phyloP scores from a whole-genome alignment of 352 stramenopile species.

The Lagenidium giganteum region DNA sequence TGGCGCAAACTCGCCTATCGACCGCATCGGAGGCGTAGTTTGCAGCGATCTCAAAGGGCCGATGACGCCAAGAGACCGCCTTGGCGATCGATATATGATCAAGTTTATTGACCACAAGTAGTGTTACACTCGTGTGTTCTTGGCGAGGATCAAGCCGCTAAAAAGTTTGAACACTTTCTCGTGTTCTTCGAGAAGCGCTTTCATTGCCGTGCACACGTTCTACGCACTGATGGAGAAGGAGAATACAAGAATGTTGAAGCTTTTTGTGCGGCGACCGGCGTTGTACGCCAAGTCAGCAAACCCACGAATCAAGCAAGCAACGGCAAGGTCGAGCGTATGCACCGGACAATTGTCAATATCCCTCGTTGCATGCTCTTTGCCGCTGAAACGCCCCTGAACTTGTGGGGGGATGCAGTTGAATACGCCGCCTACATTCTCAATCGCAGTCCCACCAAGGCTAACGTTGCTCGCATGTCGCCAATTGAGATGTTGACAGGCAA shows the following conservation, averaged over 20 bases:
- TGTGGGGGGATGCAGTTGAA: slow-evolving; percentile 7
- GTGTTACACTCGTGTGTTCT: too few species aligned
- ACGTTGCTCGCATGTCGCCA: slow-evolving; percentile 8
- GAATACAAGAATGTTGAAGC: slow-evolving; percentile 15
- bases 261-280: slow-evolving; percentile 12
- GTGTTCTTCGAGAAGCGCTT: too few species aligned
- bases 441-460: not conserved
- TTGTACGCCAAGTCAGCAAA: slow-evolving; percentile 11
- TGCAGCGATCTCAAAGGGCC: too few species aligned
- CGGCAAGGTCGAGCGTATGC: slow-evolving; percentile 17
- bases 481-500: slow-evolving; percentile 10
- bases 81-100: too few species aligned
- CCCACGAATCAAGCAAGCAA: slow-evolving; percentile 13
- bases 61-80: too few species aligned
- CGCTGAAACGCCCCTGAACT: slow-evolving; percentile 8
- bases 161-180: too few species aligned
- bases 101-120: too few species aligned
- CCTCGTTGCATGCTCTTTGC: slow-evolving; percentile 15
- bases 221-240: slow-evolving; percentile 1
- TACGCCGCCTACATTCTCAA: slow-evolving; percentile 13
- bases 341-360: slow-evolving; percentile 11
- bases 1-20: slow-evolving; percentile 1
- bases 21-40: too few species aligned
- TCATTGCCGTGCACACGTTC: too few species aligned
- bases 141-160: too few species aligned